Base-by-base conservation (phyloP, 2,329 filamentous ascomycete genomes). In the Acephala macrosclerotiorum region DNA sequence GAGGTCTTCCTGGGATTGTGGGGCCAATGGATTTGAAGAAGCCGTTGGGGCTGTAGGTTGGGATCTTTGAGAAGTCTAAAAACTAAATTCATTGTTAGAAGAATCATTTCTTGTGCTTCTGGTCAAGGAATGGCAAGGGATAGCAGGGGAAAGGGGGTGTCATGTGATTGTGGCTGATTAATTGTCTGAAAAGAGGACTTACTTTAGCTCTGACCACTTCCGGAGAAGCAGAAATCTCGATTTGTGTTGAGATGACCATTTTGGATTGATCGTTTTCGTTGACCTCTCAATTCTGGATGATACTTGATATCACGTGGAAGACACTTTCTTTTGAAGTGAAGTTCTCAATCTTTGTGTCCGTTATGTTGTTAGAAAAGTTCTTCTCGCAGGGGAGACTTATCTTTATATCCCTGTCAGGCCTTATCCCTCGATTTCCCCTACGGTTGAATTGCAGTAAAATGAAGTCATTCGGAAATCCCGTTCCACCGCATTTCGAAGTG, bases 21-120 rank as follows among this genome's bases (percentile, higher is more conserved):
- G 51, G 36, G 14, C 36, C 42, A 18, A 42, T 16, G 18, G 20
- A 22, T 40, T 45, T 18, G n/a, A 55, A 62, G 14, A 42, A 42
- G 11, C 58, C 58, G 29, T 35, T 47, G 9, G 38, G 11, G 51
- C 57, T 49, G 29, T 62, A 62, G 18, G 18, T 62, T 9, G 49
- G 35, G 6, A 62, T 2, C 29, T 35, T 45, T 56, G 40, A 22
- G 29, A 62, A 62, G 36, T 62, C 60, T 8, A 62, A 51, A 18
- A 62, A 62, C 60, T 62, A 33, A 33, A 33, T 33, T 5, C 9
- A 9, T 33, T 33, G 29, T 33, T 9, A 33, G 29, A 33, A 5
- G 29, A 33, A 33, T 33, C 4, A 33, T 33, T 33, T 33, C 4
- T 5, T 4, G 29, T 33, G 29, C 9, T n/a, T n/a, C n/a, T n/a